A percentile compares a stretch with the other conserved stretches of the same genome.
phyloP scores from a whole-genome alignment of 2,329 filamentous ascomycete genomes.

The Monilinia polystroma region DNA sequence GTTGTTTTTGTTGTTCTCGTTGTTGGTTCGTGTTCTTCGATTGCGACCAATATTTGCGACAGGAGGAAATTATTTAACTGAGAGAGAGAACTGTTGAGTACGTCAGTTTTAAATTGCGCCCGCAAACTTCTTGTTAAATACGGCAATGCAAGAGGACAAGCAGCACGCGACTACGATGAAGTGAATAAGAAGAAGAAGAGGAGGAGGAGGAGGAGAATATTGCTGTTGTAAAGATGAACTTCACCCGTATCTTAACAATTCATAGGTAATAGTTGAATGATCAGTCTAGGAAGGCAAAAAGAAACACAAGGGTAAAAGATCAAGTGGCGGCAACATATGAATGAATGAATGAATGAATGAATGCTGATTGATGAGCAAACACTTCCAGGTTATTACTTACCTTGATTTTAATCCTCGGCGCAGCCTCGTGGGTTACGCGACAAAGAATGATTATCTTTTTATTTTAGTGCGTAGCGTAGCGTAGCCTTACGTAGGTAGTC shows the following conservation, averaged over 20 bases:
- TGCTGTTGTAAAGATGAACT: not conserved
- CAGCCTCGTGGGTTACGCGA: slow-evolving; percentile 17
- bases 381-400: not conserved
- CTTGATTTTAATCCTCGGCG: slow-evolving; percentile 10
- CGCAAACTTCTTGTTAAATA: not conserved
- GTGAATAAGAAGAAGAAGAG: slow-evolving; percentile 3
- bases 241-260: too few species aligned
- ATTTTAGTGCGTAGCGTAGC: not conserved
- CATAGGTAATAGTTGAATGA: not conserved
- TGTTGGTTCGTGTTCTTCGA: not conserved
- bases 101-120: slow-evolving; percentile 5
- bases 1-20: too few species aligned
- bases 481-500: slow-evolving; percentile 2
- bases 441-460: not conserved
- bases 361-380: not conserved
- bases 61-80: not conserved
- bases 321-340: not conserved
- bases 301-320: not conserved
- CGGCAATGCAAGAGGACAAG: too few species aligned
- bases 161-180: not conserved
- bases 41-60: slow-evolving; percentile 5
- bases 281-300: too few species aligned
- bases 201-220: not conserved
- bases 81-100: not conserved
- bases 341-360: not conserved